Evolutionary conservation across 1,139 yeast genomes (phyloP).

Genomic region (Hyphopichia buzzinii): DNA sequence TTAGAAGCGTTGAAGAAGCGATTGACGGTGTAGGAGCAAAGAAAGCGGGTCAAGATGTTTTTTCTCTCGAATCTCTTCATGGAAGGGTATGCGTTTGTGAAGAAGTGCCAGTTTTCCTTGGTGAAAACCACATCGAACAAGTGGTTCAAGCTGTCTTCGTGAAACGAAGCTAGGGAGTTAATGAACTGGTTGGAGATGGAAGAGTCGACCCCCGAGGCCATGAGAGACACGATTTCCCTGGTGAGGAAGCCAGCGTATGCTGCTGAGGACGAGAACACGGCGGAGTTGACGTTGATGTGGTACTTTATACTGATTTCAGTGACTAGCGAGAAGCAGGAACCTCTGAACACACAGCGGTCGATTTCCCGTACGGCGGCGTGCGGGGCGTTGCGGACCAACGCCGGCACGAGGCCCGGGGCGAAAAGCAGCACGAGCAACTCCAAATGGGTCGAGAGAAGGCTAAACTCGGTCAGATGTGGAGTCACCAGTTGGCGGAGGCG

Average conservation of each 20-base stretch:
- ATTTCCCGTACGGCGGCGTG: slow-evolving; percentile 27
- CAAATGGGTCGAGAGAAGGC: neutral
- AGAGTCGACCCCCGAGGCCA: slow-evolving; percentile 7
- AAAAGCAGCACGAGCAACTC: slow-evolving; percentile 12
- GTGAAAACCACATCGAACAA: slow-evolving; percentile 26
- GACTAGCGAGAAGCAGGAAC: slow-evolving; percentile 24
- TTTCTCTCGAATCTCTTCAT: slow-evolving; percentile 30
- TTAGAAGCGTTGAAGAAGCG: slow-evolving; percentile 3
- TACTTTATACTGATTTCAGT: slow-evolving; percentile 19
- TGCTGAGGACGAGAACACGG: slow-evolving; percentile 17
- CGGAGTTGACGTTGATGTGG: slow-evolving; percentile 10
- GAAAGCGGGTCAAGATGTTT: slow-evolving; percentile 14
- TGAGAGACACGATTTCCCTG: slow-evolving; percentile 14
- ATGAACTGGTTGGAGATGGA: slow-evolving; percentile 19
- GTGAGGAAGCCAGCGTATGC: slow-evolving; percentile 22
- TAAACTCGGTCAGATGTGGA: slow-evolving; percentile 1
- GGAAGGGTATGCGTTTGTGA: slow-evolving; percentile 13
- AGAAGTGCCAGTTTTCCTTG: slow-evolving; percentile 17
- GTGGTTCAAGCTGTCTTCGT: slow-evolving; percentile 13
- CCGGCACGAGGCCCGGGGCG: slow-evolving; percentile 15
- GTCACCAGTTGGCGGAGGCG: slow-evolving; percentile 2
- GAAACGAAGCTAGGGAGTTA: slow-evolving; percentile 23
- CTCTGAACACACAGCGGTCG: slow-evolving; percentile 38
- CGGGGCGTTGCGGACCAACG: slow-evolving; percentile 9
- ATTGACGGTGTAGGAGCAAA: slow-evolving; percentile 5